These are phyloP conservation scores for Xerocomellus intermedius DNA, from an alignment of 768 basidiomycete species.

Conservation along the genomic window DNA sequence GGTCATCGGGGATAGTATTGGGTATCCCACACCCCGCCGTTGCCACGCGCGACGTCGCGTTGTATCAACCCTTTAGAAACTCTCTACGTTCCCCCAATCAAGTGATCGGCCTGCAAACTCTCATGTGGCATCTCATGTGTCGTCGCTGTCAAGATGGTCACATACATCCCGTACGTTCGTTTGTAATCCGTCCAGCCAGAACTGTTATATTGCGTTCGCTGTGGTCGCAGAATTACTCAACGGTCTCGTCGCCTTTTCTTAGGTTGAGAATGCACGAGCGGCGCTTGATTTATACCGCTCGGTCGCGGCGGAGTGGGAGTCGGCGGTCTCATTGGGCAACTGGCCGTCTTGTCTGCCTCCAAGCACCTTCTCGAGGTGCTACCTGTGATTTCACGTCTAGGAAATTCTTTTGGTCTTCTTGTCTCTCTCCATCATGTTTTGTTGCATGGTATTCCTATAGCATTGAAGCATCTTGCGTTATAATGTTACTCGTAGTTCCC, in stretches of 20 bases:
- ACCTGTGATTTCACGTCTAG: slow-evolving; percentile 40
- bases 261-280: slow-evolving; percentile 79
- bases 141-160: slow-evolving; percentile 72
- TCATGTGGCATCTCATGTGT: slow-evolving; percentile 81
- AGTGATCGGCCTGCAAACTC: slow-evolving; percentile 70
- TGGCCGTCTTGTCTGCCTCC: slow-evolving; percentile 81
- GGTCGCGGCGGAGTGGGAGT: slow-evolving; percentile 65
- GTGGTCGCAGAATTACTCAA: slow-evolving; percentile 13
- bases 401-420: slow-evolving; percentile 16
- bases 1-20: slow-evolving; percentile 48
- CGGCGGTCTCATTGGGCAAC: slow-evolving; percentile 51
- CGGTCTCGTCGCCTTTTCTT: slow-evolving; percentile 2
- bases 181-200: neutral
- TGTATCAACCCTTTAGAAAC: slow-evolving; percentile 79
- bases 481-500: slow-evolving; percentile 24
- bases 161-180: slow-evolving; percentile 62
- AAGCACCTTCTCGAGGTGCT: slow-evolving; percentile 78
- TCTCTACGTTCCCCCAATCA: slow-evolving; percentile 66
- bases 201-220: neutral
- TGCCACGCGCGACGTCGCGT: slow-evolving; percentile 73
- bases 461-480: slow-evolving; percentile 15
- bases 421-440: slow-evolving; percentile 1
- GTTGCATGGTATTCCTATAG: slow-evolving; percentile 6
- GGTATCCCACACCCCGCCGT: slow-evolving; percentile 80
- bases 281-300: slow-evolving; percentile 53